Evolutionary conservation across 2,329 filamentous ascomycete genomes (phyloP), one percentile per base, ranked within the genome.

Genomic region (Nannizziopsis barbatae): DNA sequence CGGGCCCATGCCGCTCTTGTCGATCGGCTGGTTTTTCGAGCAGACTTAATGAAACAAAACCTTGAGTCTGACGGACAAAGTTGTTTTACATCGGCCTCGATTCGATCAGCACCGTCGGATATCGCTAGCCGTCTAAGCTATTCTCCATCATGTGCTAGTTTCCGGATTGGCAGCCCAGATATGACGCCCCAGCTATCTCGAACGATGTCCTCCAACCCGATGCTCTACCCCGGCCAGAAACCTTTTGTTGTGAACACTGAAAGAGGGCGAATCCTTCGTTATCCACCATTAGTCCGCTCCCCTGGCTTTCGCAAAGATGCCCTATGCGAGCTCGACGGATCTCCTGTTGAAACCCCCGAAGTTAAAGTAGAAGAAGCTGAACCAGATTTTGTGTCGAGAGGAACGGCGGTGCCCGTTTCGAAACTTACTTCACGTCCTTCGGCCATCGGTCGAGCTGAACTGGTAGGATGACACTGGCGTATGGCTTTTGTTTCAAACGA

Each of bases 1-100:
- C 85, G 84, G 59, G 78, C 84, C 0, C 86, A 93, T 58, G 74
- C 72, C 8, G 71, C 75, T 2, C 73, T 94, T 3, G 83, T 90
- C 2, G 79, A 83, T 2, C 68, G 74, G n/a, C 65, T 86, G 6
- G 65, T 76, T 20, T 68, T 70, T 50, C 76, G 75, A 52, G 72
- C 75, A 0, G 66, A 73, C 51, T 51, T 67, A 5, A 56, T 67
- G 22, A 62, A 65, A 45, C 57, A 59, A 44, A 53, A 59, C 32
- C 35, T 49, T 7, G 54, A 60, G 36, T 53, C 54, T 15, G 49
- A 51, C 55, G 31, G 41, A 31, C 39, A 33, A 8, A 46, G 44
- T 20, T 36, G 5, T 9, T 33, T 41, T 11, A 12, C 27, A n/a
- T 15, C 22, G 17, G 22, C 18, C 37, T 30, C 30, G 5, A 27